Conservation (phyloP, 495 filamentous ascomycete genomes). For the Penicillium bovifimosum region DNA sequence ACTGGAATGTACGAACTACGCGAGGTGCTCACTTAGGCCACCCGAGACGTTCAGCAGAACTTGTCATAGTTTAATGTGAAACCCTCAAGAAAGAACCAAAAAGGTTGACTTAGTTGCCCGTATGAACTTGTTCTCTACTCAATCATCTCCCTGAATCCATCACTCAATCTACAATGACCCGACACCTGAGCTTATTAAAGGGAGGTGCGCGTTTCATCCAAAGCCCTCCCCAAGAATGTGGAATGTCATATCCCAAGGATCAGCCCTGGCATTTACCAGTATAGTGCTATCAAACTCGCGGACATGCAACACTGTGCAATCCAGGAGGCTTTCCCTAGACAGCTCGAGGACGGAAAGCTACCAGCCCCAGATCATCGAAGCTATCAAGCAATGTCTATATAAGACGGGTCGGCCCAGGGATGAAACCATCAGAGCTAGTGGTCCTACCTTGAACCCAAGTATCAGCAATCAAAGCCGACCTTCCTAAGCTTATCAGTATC, state of each 20-base stretch:
- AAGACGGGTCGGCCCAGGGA: not conserved
- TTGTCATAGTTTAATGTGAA: not conserved
- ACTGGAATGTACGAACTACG: not conserved
- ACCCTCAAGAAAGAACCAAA: not conserved
- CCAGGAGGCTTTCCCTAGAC: not conserved
- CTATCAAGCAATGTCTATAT: not conserved
- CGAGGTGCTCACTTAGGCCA: not conserved
- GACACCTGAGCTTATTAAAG: not conserved
- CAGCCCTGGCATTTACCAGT: not conserved
- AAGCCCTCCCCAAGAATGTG: not conserved
- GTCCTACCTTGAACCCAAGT: not conserved
- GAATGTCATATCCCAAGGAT: constrained; percentile 1
- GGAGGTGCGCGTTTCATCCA: not conserved
- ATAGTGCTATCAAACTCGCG: not conserved
- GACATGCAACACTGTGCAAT: constrained; percentile 2
- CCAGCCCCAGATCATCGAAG: not conserved
- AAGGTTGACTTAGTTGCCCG: not conserved
- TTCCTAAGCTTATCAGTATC: not conserved
- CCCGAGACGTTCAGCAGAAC: not conserved
- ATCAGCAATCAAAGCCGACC: not conserved
- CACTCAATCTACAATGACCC: not conserved
- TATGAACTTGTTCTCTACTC: too few species aligned
- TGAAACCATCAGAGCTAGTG: not conserved
- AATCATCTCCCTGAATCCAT: too few species aligned
- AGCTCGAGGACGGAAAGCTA: not conserved